Evolutionary conservation across 495 filamentous ascomycete species (phyloP).

Genomic region (Talaromyces proteolyticus): DNA sequence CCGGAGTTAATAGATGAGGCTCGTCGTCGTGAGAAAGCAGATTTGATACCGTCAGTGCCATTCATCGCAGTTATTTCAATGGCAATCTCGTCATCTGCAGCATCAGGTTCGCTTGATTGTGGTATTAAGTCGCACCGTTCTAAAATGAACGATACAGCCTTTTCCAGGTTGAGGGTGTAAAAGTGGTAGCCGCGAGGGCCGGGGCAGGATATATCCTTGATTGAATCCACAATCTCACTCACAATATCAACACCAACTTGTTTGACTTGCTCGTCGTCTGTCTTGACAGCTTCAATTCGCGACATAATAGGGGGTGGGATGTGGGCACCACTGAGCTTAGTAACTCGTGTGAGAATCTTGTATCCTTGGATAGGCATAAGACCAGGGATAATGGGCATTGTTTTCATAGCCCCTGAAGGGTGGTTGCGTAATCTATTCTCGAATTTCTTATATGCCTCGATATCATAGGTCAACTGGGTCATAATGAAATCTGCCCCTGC

Average conservation of each 20-base stretch:
- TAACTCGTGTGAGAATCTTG: slow-evolving; percentile 87
- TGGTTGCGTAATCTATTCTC: slow-evolving; percentile 75
- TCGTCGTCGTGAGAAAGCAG: slow-evolving; percentile 29
- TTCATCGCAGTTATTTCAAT: slow-evolving; percentile 25
- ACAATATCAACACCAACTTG: slow-evolving; percentile 47
- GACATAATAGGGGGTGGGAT: slow-evolving; percentile 65
- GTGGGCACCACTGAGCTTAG: slow-evolving; percentile 88
- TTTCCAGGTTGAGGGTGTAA: slow-evolving; percentile 95
- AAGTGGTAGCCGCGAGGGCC: slow-evolving; percentile 85
- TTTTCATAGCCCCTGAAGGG: slow-evolving; percentile 78
- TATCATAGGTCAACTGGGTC: slow-evolving; percentile 97
- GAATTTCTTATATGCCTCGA: slow-evolving; percentile 71
- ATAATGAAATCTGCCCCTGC: slow-evolving; percentile 98
- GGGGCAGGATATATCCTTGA: slow-evolving; percentile 56
- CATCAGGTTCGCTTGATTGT: slow-evolving; percentile 41
- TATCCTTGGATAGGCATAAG: slow-evolving; percentile 98
- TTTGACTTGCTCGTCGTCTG: slow-evolving; percentile 88
- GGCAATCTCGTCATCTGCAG: slow-evolving; percentile 38
- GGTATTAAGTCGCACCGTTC: slow-evolving; percentile 83
- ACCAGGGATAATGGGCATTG: slow-evolving; percentile 86
- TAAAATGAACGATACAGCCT: slow-evolving; percentile 88
- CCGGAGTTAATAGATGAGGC: slow-evolving; percentile 47
- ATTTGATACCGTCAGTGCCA: slow-evolving; percentile 26
- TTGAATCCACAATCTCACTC: slow-evolving; percentile 36
- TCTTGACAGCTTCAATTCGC: slow-evolving; percentile 71